Conservation (phyloP, 2,329 filamentous ascomycete genomes). For the Moelleriella libera region DNA sequence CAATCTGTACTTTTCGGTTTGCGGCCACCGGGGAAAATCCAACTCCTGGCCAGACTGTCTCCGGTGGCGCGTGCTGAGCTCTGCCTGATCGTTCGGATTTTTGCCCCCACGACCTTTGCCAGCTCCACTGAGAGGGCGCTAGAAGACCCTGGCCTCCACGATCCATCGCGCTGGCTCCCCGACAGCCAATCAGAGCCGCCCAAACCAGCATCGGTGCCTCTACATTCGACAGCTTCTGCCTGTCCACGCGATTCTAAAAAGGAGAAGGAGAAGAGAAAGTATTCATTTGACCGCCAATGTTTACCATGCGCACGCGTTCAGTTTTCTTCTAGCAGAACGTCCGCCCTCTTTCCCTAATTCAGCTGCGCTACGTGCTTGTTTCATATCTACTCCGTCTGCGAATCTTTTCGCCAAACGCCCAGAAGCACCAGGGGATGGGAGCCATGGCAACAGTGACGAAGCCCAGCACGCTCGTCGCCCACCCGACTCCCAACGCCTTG, state of each 20-base stretch:
- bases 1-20: constrained; percentile 8
- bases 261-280: no score
- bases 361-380: constrained; percentile 8
- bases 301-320: no score
- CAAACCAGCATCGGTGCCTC: neutral
- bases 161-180: neutral
- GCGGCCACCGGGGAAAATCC: neutral
- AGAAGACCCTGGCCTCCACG: no score
- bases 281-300: no score
- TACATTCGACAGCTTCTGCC: no score
- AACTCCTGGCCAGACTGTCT: neutral
- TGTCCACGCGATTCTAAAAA: no score
- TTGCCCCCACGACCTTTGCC: neutral
- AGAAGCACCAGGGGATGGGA: constrained; percentile 20
- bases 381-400: constrained; percentile 12
- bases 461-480: constrained; percentile 27
- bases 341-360: no score
- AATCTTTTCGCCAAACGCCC: constrained; percentile 10
- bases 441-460: constrained; percentile 22
- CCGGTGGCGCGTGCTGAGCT: neutral
- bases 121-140: neutral
- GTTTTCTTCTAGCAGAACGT: no score
- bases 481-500: constrained; percentile 22
- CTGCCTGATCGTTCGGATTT: neutral
- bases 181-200: neutral